Conservation (phyloP, 306 rosid species). For the Trifolium subterraneum region DNA sequence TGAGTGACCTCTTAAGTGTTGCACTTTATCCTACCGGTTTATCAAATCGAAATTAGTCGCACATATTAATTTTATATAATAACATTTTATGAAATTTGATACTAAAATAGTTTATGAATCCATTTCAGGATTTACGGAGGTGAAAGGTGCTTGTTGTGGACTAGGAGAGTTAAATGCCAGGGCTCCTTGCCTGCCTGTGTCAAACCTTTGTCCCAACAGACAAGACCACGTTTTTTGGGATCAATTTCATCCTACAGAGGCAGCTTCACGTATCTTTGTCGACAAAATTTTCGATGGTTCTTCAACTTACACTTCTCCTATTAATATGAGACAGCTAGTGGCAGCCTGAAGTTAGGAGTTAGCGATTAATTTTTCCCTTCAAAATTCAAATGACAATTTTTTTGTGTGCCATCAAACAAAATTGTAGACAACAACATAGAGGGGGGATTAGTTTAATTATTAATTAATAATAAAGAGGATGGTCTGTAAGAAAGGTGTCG, state of each 20-base stretch:
- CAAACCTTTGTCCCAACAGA: slow-evolving; percentile 64
- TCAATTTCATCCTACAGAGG: slow-evolving; percentile 68
- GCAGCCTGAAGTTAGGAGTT: slow-evolving; percentile 43
- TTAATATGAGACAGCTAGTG: slow-evolving; percentile 60
- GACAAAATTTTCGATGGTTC: slow-evolving; percentile 60
- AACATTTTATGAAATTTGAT: slow-evolving; percentile 24
- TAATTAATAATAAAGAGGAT: background rate
- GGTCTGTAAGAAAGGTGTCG: background rate
- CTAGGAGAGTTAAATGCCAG: slow-evolving; percentile 58
- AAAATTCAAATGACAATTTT: background rate
- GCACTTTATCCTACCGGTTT: too few relatives aligned
- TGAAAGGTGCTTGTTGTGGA: slow-evolving; percentile 75
- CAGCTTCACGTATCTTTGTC: slow-evolving; percentile 49
- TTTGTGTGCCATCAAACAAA: background rate
- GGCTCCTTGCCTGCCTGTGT: slow-evolving; percentile 58
- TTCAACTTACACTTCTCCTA: slow-evolving; percentile 55
- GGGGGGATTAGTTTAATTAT: background rate
- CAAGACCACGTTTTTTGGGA: slow-evolving; percentile 73
- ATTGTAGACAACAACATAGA: background rate
- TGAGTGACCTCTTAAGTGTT: too few relatives aligned
- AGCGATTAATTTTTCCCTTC: background rate
- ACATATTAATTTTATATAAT: background rate
- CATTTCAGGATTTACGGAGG: slow-evolving; percentile 74
- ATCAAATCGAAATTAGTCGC: background rate
- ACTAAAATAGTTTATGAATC: background rate